phyloP scores from a whole-genome alignment of 2,329 filamentous ascomycete genomes.

The Alternaria angustiovoidea region DNA sequence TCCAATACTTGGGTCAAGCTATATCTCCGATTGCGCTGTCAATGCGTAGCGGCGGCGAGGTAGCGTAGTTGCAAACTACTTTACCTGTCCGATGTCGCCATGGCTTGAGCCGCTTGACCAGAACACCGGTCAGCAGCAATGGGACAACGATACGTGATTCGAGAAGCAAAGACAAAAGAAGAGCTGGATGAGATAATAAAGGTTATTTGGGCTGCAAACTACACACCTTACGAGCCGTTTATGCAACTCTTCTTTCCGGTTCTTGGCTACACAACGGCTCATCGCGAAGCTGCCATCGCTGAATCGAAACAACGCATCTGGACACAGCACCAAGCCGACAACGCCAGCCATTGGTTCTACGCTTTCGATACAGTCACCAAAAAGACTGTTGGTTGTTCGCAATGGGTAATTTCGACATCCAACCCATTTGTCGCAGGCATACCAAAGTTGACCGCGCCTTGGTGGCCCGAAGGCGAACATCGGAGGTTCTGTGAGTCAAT shows the following conservation, averaged over 20 bases:
- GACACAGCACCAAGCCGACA: constrained; percentile 35
- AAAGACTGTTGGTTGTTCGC: constrained; percentile 38
- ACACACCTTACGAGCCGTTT: constrained; percentile 47
- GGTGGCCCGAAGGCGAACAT: constrained; percentile 48
- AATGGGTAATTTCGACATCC: constrained; percentile 40
- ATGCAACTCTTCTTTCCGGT: constrained; percentile 47
- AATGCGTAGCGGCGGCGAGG: constrained; percentile 28
- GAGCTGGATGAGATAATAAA: constrained; percentile 44
- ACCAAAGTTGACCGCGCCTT: constrained; percentile 39
- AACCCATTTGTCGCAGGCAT: constrained; percentile 44
- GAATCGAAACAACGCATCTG: constrained; percentile 46
- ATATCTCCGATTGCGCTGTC: constrained; percentile 39
- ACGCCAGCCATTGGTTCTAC: constrained; percentile 46
- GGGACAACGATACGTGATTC: constrained; percentile 35
- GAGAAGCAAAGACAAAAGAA: constrained; percentile 35
- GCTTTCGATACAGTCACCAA: constrained; percentile 34
- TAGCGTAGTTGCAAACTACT: constrained; percentile 19
- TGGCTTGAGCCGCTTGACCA: constrained; percentile 31
- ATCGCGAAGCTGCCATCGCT: constrained; percentile 35
- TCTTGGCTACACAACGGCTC: constrained; percentile 35
- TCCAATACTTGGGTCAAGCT: constrained; percentile 29
- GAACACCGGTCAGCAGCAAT: constrained; percentile 23
- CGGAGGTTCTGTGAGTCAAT: constrained; percentile 45
- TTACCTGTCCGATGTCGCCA: constrained; percentile 29
- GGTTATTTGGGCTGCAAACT: constrained; percentile 47